phyloP scores from a whole-genome alignment of 2,329 filamentous ascomycete species.

The Xylaria sp. region DNA sequence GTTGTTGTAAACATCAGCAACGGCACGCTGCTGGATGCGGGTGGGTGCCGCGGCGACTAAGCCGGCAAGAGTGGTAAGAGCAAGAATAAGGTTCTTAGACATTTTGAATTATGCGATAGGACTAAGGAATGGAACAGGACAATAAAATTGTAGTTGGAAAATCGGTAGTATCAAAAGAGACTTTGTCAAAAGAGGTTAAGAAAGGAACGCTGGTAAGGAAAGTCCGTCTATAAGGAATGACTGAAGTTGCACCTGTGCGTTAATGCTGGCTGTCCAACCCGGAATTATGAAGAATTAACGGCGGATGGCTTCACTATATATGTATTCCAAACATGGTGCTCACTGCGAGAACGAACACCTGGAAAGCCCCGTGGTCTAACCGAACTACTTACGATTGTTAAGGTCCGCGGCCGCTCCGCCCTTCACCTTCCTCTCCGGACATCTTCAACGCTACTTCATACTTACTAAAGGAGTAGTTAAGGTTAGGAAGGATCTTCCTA shows the following conservation, averaged over 20 bases:
- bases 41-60: constrained; percentile 28
- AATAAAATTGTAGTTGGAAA: neutral
- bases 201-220: constrained; percentile 15
- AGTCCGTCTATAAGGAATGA: constrained; percentile 12
- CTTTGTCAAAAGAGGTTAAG: constrained; percentile 11
- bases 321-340: neutral
- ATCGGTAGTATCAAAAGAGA: constrained; percentile 1
- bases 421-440: constrained; percentile 17
- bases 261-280: constrained; percentile 7
- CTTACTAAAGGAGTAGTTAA: neutral
- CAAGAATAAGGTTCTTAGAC: constrained; percentile 14
- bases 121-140: neutral
- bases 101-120: constrained; percentile 18
- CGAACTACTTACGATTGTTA: neutral
- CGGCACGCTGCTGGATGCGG: constrained; percentile 13
- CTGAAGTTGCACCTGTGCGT: constrained; percentile 16
- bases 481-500: constrained; percentile 12
- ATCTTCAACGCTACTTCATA: neutral
- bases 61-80: constrained; percentile 18
- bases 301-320: constrained; percentile 20
- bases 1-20: constrained; percentile 27
- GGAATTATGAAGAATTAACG: constrained; percentile 10
- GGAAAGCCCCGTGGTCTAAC: constrained; percentile 1
- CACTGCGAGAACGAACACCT: neutral
- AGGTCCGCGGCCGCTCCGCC: neutral